Evolutionary conservation across 257 asterid species (phyloP).

Genomic region (Nicotiana undulata): DNA sequence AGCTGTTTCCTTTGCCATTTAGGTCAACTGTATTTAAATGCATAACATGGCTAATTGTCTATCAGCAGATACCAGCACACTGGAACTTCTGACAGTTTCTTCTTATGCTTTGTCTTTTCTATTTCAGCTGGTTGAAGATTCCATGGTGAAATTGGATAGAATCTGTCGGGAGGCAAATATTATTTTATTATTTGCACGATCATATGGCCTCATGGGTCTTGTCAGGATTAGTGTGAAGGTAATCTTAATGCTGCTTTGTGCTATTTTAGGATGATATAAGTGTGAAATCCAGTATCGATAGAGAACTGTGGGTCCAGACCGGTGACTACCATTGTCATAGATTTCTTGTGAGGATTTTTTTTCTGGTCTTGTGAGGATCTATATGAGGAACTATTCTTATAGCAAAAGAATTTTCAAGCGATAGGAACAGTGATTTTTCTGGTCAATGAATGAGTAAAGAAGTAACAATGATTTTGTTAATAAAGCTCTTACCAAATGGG

Average conservation of each 20-base stretch:
- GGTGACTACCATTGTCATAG: background rate
- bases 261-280: background rate
- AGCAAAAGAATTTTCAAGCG: background rate
- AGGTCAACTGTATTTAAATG: background rate
- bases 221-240: conserved; percentile 93
- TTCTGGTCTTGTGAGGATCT: background rate
- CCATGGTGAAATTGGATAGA: conserved; percentile 84
- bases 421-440: background rate
- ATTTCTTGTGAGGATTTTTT: background rate
- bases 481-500: background rate
- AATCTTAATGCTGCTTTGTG: conserved; percentile 6
- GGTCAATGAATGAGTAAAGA: background rate
- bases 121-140: conserved; percentile 71
- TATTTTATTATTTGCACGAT: conserved; percentile 77
- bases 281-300: background rate
- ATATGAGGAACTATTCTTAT: background rate
- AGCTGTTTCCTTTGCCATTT: background rate
- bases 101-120: conserved; percentile 6
- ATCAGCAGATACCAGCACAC: background rate
- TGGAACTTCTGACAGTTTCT: background rate
- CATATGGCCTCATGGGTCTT: conserved; percentile 91
- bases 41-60: background rate
- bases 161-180: conserved; percentile 87
- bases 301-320: background rate
- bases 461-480: background rate